Base-by-base conservation (phyloP, 371 early-diverging fungal species). In the Lichtheimia ramosa region DNA sequence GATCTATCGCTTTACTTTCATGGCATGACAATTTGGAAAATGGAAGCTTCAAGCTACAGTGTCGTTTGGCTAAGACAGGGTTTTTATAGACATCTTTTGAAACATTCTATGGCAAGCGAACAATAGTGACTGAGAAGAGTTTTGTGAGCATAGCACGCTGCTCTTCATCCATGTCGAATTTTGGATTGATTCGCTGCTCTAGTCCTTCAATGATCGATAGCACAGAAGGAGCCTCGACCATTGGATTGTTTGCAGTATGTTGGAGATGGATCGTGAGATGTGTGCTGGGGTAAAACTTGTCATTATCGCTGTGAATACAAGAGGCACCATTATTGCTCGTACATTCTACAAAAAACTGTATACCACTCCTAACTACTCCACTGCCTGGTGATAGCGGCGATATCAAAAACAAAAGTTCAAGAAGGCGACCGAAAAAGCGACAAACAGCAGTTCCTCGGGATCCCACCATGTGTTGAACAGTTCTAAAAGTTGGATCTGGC, bases 181-280 rank as follows among this genome's bases (percentile, higher is more conserved):
- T 63, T 61, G 83, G 78, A n/a, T 73, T 77, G 54, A 95, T 92
- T 12, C 94, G 82, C n/a, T 95, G 84, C 70, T 93, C 88, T 43
- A 96, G 70, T 48, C 84, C 89, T 52, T 81, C 83, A 40, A 93
- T 75, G 54, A 96, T 88, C 0, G 91, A 73, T 66, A 40, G 63
- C 58, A 72, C 70, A 49, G 64, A 68, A 58, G 57, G 49, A 21
- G 50, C 48, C 7, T 56, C 60, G 7, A 61, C 42, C 48, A 49
- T 24, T 3, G 68, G 61, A n/a, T 54, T 8, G 8, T 34, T 49
- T 16, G 27, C 6, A 13, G 13, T 51, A 4, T 46, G n/a, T 13
- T 58, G 58, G 28, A 65, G 25, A n/a, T 55, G 56, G n/a, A 65
- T 65, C 13, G 42, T 48, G 7, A 65, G 53, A 16, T 48, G 20